phyloP scores from a whole-genome alignment of 1,284 basidiomycete species.

The Cutaneotrichosporon sp. region DNA sequence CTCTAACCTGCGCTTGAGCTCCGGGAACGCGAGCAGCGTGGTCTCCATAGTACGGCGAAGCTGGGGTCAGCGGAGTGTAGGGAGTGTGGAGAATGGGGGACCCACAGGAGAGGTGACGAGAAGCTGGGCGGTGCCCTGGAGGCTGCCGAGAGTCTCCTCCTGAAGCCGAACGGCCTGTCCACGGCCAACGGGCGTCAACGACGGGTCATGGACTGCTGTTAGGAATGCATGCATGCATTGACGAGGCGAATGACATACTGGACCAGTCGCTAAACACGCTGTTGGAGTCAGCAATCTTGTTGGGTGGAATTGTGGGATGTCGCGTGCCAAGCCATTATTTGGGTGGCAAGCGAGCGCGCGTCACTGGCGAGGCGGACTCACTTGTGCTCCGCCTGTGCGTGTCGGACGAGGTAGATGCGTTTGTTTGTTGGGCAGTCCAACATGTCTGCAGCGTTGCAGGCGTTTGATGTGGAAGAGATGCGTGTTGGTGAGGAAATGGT shows the following conservation, averaged over 20 bases:
- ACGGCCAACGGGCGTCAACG: constrained; percentile 41
- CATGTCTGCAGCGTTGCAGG: not conserved
- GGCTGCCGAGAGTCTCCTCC: constrained; percentile 29
- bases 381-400: constrained; percentile 49
- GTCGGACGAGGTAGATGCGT: constrained; percentile 44
- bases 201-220: constrained; percentile 42
- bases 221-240: not conserved
- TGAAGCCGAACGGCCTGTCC: constrained; percentile 37
- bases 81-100: not conserved
- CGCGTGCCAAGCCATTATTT: not conserved
- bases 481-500: not conserved
- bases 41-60: constrained; percentile 47
- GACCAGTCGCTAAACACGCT: constrained; percentile 44
- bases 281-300: not conserved
- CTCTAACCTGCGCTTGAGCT: constrained; percentile 33
- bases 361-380: too few species aligned
- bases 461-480: not conserved
- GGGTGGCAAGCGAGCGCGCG: not conserved
- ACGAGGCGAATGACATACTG: constrained; percentile 26
- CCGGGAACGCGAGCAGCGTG: constrained; percentile 40
- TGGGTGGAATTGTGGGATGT: not conserved
- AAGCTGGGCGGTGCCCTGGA: constrained; percentile 42
- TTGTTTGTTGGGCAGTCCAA: constrained; percentile 21
- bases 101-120: constrained; percentile 44
- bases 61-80: constrained; percentile 19